These are phyloP conservation scores for Chamaecyparis obtusa DNA, from an alignment of 75 land plant species.

Conservation along the genomic window DNA sequence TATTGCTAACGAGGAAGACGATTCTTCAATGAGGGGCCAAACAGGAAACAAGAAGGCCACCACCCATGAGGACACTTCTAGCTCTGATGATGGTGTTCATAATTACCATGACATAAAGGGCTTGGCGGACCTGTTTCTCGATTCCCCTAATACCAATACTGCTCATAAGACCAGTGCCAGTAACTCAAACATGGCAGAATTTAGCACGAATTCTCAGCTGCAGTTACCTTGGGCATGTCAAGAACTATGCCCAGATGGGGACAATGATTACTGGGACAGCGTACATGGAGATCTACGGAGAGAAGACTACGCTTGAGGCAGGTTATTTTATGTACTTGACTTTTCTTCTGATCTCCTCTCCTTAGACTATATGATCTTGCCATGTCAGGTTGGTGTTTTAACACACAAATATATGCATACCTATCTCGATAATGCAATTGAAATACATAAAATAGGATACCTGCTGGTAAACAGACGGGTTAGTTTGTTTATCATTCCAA, in stretches of 20 bases:
- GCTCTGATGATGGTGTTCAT: not conserved
- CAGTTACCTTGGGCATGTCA: not conserved
- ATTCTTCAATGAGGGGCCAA: not conserved
- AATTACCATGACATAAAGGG: not conserved
- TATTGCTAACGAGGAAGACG: too few species aligned
- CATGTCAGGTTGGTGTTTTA: too few species aligned
- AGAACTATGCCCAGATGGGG: not conserved
- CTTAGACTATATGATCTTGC: conserved; percentile 1
- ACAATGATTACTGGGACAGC: conserved; percentile 3
- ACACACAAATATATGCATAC: too few species aligned
- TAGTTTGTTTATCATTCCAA: too few species aligned
- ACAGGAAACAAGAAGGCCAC: not conserved
- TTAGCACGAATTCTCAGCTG: not conserved
- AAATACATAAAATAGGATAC: too few species aligned
- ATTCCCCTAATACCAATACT: not conserved
- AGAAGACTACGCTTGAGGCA: not conserved
- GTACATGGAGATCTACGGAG: not conserved
- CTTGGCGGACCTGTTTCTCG: not conserved
- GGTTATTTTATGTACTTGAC: not conserved
- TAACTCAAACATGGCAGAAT: not conserved
- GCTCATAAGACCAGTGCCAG: too few species aligned
- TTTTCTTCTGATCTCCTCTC: not conserved
- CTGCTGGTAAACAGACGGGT: too few species aligned
- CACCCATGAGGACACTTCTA: not conserved
- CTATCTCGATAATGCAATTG: too few species aligned